Evolutionary conservation across 2,329 filamentous ascomycete genomes (phyloP), one percentile per base, ranked within the genome.

Genomic region (Scedosporium apiospermum): DNA sequence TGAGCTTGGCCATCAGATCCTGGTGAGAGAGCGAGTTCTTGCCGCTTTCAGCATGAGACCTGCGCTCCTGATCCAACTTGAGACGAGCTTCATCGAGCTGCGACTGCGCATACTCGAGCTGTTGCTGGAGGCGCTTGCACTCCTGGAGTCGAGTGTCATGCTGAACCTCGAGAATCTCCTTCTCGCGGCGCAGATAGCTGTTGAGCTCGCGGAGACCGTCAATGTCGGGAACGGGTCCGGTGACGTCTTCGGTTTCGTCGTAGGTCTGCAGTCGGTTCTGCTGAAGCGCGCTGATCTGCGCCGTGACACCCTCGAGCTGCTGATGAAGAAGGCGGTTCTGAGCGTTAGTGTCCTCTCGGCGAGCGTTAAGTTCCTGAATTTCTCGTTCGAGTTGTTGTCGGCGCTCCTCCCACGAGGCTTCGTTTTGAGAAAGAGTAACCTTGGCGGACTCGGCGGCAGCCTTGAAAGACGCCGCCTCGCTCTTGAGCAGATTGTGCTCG

Each of bases 91-190:
- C 92, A 65, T 99, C 95, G 6, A 99, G 86, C 72, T 98, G 91
- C 23, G 85, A 85, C 69, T 95, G 91, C 7, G 88, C 82, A 71
- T 96, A 93, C 60, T 96, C 89, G 26, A 97, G 82, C 71, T 98
- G 92, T 69, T 97, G 91, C 70, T 93, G 90, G 51, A 97, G 76
- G 62, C 95, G 87, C 75, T 96, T 96, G 62, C 86, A 82, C 75
- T 99, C 95, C 69, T 96, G 91, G 0, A 87, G 82, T 69, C 93
- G 93, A 55, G 98, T 81, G 68, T 97, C 93, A 69, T 92, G 90
- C 70, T 98, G 93, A n/a, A 97, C 91, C 68, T 99, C 93, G 7
- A 97, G 83, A 67, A 99, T 98, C 72, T 98, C 95, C 79, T 98
- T 99, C 76, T 99, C 96, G 51, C 91, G 89, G 57, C 93, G 88